Conservation (phyloP, 352 stramenopile species). For the Phytophthora tentaculata region DNA sequence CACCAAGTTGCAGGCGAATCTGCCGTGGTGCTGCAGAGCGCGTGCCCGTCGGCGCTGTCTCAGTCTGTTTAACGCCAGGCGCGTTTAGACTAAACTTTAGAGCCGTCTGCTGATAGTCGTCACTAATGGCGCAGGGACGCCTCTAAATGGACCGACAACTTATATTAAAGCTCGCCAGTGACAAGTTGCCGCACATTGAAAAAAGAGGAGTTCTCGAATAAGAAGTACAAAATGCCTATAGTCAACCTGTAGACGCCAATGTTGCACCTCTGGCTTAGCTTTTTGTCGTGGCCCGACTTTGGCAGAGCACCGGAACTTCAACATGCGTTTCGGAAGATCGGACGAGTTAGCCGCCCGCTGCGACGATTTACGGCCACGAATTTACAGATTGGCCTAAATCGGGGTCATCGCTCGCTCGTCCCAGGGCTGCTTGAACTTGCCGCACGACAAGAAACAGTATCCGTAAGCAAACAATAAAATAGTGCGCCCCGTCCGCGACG, state of each 20-base stretch:
- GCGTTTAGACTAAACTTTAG: constrained; percentile 1
- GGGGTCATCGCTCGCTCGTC: not conserved
- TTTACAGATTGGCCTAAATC: constrained; percentile 13
- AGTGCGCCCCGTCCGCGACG: not conserved
- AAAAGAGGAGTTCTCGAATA: too few species aligned
- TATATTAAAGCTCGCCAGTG: too few species aligned
- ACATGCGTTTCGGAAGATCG: constrained; percentile 39
- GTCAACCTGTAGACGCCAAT: constrained; percentile 8
- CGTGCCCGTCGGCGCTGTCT: not conserved
- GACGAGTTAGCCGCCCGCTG: constrained; percentile 16
- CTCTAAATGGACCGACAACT: not conserved
- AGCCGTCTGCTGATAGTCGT: constrained; percentile 1
- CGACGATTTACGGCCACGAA: constrained; percentile 11
- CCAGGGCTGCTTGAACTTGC: constrained; percentile 25
- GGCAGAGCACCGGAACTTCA: constrained; percentile 25
- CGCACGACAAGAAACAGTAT: constrained; percentile 3
- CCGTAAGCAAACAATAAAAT: too few species aligned
- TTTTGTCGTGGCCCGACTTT: constrained; percentile 9
- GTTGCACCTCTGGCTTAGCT: constrained; percentile 3
- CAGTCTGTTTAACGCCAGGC: constrained; percentile 5
- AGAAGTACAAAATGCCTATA: too few species aligned
- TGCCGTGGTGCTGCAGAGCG: constrained; percentile 6
- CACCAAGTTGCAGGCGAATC: constrained; percentile 3
- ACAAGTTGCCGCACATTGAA: too few species aligned
- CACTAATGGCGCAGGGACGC: not conserved